These are phyloP conservation scores for Bretschneidera sinensis DNA, from an alignment of 345 rosid genomes.

Conservation along the genomic window DNA sequence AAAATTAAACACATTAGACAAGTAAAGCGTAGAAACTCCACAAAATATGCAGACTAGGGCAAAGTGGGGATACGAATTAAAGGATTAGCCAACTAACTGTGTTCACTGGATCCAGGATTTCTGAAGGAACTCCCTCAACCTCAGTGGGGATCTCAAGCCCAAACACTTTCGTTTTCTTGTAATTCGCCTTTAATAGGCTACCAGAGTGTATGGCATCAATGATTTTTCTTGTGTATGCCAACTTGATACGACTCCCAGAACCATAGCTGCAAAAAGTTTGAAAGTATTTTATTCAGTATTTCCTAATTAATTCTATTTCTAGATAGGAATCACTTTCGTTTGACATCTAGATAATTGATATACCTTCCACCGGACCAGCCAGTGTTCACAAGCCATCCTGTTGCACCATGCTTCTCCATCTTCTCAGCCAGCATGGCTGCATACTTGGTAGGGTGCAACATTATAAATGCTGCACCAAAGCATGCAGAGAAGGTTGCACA, in stretches of 20 bases:
- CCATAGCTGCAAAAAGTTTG: conserved; percentile 55
- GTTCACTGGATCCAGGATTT: conserved; percentile 76
- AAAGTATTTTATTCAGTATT: not conserved
- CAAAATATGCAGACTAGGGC: not conserved
- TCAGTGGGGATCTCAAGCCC: conserved; percentile 79
- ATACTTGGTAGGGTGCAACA: conserved; percentile 97
- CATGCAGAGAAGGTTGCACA: conserved; percentile 93
- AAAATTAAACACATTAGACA: conserved; percentile 6
- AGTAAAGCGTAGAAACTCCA: not conserved
- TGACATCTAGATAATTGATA: too few species aligned
- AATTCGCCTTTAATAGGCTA: conserved; percentile 53
- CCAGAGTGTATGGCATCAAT: conserved; percentile 90
- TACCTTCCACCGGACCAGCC: conserved; percentile 99
- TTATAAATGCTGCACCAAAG: conserved; percentile 95
- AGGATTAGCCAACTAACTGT: conserved; percentile 40
- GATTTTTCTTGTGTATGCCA: conserved; percentile 82
- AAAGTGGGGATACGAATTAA: not conserved
- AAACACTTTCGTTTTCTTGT: conserved; percentile 70
- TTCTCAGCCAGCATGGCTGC: conserved; percentile 96
- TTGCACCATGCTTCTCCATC: conserved; percentile 93
- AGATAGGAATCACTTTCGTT: too few species aligned
- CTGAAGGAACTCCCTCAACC: conserved; percentile 78
- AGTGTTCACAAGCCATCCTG: conserved; percentile 96
- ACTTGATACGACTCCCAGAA: conserved; percentile 74
- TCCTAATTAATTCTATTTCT: not conserved